Percentiles rank a stretch among this genome's conserved stretches.
Evolutionary conservation across 176 grass and related monocot species (phyloP).

Genomic region (Oryza brachyantha): DNA sequence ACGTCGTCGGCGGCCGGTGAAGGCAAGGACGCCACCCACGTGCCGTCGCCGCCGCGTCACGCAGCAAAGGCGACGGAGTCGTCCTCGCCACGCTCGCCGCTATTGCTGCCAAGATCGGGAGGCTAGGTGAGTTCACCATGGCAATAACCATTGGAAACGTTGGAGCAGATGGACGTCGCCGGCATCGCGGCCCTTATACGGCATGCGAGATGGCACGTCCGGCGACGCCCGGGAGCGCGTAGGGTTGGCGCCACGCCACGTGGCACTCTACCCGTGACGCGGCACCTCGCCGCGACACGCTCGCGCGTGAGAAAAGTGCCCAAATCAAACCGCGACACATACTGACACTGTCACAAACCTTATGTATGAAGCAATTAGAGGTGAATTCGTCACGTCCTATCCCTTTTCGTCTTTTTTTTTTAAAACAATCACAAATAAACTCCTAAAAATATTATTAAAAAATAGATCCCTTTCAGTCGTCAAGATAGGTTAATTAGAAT

Average conservation of each 20-base stretch:
- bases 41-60: not conserved
- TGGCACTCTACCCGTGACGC: not conserved
- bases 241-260: not conserved
- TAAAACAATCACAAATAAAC: too few relatives aligned
- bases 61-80: conserved; percentile 5
- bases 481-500: too few relatives aligned
- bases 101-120: not conserved
- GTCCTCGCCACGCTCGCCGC: conserved; percentile 16
- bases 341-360: not conserved
- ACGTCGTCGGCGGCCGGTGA: not conserved
- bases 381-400: too few relatives aligned
- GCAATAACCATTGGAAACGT: not conserved
- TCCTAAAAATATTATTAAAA: too few relatives aligned
- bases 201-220: conserved; percentile 2
- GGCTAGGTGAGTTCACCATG: not conserved
- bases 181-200: not conserved
- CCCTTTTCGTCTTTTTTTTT: too few relatives aligned
- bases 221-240: not conserved
- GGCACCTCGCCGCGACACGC: not conserved
- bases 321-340: not conserved
- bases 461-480: too few relatives aligned
- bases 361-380: too few relatives aligned
- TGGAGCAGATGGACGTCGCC: not conserved
- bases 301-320: not conserved
- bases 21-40: not conserved